Percentiles rank a stretch among this genome's conserved stretches.
phyloP scores from a whole-genome alignment of 2,329 filamentous ascomycete species.

The Aspergillus pseudoglaucus region DNA sequence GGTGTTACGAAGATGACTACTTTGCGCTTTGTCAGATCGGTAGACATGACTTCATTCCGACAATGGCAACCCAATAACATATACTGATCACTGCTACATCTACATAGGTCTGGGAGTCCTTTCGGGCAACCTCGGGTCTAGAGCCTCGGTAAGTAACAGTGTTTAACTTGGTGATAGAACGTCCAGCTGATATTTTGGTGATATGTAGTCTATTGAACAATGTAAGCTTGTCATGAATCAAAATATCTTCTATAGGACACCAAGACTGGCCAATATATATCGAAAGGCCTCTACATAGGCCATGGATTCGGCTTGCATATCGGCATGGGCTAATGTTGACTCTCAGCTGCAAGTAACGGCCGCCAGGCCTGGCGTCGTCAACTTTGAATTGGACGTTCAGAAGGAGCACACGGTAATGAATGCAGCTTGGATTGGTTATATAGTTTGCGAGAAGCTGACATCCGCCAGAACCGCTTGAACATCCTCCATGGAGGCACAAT shows the following conservation, averaged over 20 bases:
- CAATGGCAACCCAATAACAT: neutral
- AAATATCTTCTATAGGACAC: neutral
- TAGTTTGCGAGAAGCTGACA: conserved; percentile 1
- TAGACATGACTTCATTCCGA: conserved; percentile 32
- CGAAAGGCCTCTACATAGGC: neutral
- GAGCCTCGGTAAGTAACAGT: conserved; percentile 65
- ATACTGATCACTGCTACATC: neutral
- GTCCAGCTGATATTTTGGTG: conserved; percentile 5
- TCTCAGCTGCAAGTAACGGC: conserved; percentile 54
- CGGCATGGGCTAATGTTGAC: neutral
- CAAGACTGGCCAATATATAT: neutral
- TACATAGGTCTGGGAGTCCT: conserved; percentile 71
- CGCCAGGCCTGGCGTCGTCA: conserved; percentile 55
- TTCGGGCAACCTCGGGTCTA: conserved; percentile 76
- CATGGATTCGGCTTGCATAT: neutral
- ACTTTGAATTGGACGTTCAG: conserved; percentile 58
- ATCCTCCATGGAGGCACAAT: conserved; percentile 64
- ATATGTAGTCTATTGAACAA: conserved; percentile 29
- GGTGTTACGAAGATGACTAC: conserved; percentile 40
- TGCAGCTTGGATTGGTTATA: neutral
- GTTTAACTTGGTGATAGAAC: neutral
- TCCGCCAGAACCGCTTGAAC: conserved; percentile 53
- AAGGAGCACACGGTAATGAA: conserved; percentile 56
- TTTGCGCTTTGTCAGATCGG: conserved; percentile 59
- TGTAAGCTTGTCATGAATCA: conserved; percentile 23